Conservation (phyloP, 1,284 basidiomycete genomes). For the Apiotrichum laibachii region DNA sequence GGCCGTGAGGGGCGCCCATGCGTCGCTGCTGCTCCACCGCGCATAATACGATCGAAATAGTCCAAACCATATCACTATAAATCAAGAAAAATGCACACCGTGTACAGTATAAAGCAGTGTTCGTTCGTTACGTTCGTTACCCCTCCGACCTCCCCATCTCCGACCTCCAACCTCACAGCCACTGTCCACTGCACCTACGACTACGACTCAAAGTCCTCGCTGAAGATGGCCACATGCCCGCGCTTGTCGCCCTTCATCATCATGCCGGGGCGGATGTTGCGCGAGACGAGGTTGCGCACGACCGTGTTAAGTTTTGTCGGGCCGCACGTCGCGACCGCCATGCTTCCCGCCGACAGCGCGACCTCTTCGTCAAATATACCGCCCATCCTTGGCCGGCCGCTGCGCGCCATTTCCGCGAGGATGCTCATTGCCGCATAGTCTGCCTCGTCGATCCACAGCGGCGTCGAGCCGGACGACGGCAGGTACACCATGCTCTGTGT, state of each 20-base stretch:
- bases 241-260: conserved; percentile 62
- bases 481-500: conserved; percentile 47
- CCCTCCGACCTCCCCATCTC: neutral
- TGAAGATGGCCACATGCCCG: conserved; percentile 62
- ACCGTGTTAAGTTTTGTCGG: conserved; percentile 69
- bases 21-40: too few relatives aligned
- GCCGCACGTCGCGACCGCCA: conserved; percentile 70
- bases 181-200: neutral
- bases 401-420: conserved; percentile 66
- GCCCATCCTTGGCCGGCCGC: conserved; percentile 71
- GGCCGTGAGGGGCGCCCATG: too few relatives aligned
- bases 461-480: conserved; percentile 21
- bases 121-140: neutral
- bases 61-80: too few relatives aligned
- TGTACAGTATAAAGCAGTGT: neutral
- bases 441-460: conserved; percentile 60
- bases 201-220: conserved; percentile 65
- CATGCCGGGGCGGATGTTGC: conserved; percentile 61
- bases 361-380: conserved; percentile 67
- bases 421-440: conserved; percentile 67
- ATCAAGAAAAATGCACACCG: neutral
- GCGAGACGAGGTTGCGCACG: conserved; percentile 65
- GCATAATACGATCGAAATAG: neutral
- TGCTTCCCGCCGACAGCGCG: conserved; percentile 51
- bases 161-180: too few relatives aligned